Evolutionary conservation across 1,139 yeast species (phyloP), one percentile per base, ranked within the genome.

Genomic region (Saccharomyces hybrid): DNA sequence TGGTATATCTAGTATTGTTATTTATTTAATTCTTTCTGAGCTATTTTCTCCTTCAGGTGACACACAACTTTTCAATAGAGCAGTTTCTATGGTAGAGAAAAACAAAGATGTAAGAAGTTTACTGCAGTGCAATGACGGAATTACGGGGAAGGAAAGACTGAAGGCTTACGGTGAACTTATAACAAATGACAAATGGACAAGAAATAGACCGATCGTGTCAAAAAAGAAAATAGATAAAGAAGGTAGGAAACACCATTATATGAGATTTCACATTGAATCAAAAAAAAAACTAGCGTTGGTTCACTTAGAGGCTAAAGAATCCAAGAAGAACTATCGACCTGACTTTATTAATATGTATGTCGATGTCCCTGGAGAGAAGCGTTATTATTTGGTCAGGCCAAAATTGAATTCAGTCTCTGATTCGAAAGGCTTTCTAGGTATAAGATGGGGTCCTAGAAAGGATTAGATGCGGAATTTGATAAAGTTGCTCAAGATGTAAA

Each of bases 241-340:
- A 57, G 95, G 96, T 2, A 81, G 83, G 60, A 95, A 88, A 61
- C 95, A 86, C 62, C 76, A 88, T 63, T 77, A 83, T 57, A 86
- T 90, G 95, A 83, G 85, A 68, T 90, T 90, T 71, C 91, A 86
- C 65, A 95, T 90, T 49, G 91, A 88, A 66, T 84, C 95, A 50
- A 74, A 74, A 26, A 65, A 71, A 41, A 79, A 75, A 52, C 70
- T 78, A 60, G 97, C 91, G 8, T 75, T 83, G 31, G 95, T 87
- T 5, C 82, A 84, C 54, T 76, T 88, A 62, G 97, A 90, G 70
- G 93, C 93, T 58, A 75, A 86, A 28, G 77, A 74, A 55, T 70
- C 74, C 25, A 88, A 84, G 60, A 78, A 78, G 52, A 78, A 83
- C 2, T 83, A 88, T 74, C 79, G 81, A 59, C 86, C 90, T 34